Evolutionary conservation across 495 filamentous ascomycete species (phyloP).

Genomic region (Zalerion maritima): DNA sequence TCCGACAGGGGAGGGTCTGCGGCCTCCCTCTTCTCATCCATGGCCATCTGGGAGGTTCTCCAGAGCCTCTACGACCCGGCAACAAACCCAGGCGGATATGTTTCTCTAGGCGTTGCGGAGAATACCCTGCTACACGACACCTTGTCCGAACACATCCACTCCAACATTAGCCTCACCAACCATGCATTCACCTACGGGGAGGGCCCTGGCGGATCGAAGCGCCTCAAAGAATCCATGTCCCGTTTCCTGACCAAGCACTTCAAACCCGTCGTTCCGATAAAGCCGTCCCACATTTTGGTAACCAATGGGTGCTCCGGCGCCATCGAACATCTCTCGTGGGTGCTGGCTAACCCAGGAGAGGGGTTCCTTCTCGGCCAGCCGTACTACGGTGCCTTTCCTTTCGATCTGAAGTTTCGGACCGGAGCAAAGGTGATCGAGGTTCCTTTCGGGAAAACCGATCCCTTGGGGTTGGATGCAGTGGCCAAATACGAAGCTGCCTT

Average conservation of each 20-base stretch:
- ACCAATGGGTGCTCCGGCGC: conserved; percentile 15
- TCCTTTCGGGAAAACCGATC: conserved; percentile 24
- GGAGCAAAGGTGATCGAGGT: conserved; percentile 22
- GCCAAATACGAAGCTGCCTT: conserved; percentile 28
- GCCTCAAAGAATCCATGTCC: conserved; percentile 13
- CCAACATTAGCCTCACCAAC: conserved; percentile 4
- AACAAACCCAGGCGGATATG: conserved; percentile 20
- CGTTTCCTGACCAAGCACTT: conserved; percentile 16
- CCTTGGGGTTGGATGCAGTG: conserved; percentile 23
- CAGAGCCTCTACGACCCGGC: conserved; percentile 8
- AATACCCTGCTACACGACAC: conserved; percentile 11
- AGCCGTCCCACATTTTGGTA: conserved; percentile 11
- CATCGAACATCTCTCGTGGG: conserved; percentile 16
- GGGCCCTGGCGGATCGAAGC: conserved; percentile 11
- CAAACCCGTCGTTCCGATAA: conserved; percentile 5
- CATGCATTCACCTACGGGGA: conserved; percentile 17
- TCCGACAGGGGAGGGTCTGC: too few species aligned
- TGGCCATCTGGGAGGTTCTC: too few species aligned
- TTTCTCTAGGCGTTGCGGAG: conserved; percentile 12
- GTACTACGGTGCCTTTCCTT: conserved; percentile 13
- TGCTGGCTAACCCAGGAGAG: conserved; percentile 16
- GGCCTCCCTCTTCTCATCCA: too few species aligned
- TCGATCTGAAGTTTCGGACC: conserved; percentile 11
- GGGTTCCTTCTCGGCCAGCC: conserved; percentile 17
- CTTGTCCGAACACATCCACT: conserved; percentile 12